Percentiles rank a stretch among this genome's conserved stretches.
Conservation (phyloP, 805 yeast genomes). For the Candida cerambycidarum region DNA sequence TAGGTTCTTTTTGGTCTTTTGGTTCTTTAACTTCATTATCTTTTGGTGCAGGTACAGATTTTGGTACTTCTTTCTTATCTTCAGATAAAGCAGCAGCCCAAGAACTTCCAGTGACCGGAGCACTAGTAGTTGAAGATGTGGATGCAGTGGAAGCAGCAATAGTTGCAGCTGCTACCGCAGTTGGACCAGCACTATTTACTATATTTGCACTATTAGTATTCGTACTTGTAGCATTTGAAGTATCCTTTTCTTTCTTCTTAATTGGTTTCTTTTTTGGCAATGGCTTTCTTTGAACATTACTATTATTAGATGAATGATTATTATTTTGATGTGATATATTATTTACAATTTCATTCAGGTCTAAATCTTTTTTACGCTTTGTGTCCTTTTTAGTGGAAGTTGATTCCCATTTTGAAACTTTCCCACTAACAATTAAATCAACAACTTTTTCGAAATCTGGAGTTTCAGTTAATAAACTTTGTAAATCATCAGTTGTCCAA, state of each 20-base stretch:
- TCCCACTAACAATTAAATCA: slow-evolving; percentile 86
- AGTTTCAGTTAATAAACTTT: slow-evolving; percentile 71
- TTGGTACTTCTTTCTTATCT: slow-evolving; percentile 29
- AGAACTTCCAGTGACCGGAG: slow-evolving; percentile 23
- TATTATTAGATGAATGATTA: slow-evolving; percentile 7
- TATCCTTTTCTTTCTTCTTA: slow-evolving; percentile 2
- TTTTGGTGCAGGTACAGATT: slow-evolving; percentile 15
- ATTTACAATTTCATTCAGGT: slow-evolving; percentile 6
- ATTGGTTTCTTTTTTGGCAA: slow-evolving; percentile 6
- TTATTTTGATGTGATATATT: slow-evolving; percentile 3
- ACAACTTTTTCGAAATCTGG: slow-evolving; percentile 77
- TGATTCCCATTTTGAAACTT: slow-evolving; percentile 91
- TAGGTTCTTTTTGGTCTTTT: slow-evolving; percentile 39
- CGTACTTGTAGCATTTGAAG: not conserved
- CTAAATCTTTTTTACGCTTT: slow-evolving; percentile 19
- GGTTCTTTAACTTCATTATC: slow-evolving; percentile 17
- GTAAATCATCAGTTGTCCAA: slow-evolving; percentile 86
- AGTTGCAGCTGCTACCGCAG: slow-evolving; percentile 20
- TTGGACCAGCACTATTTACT: slow-evolving; percentile 7
- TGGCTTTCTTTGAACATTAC: not conserved
- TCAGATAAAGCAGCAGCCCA: slow-evolving; percentile 48
- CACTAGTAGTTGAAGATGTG: slow-evolving; percentile 18
- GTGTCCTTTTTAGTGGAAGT: slow-evolving; percentile 62
- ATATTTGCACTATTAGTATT: not conserved
- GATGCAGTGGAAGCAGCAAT: slow-evolving; percentile 15